Base-by-base conservation (phyloP, 2,329 filamentous ascomycete species). In the Paracorniculantispora psalliotae region DNA sequence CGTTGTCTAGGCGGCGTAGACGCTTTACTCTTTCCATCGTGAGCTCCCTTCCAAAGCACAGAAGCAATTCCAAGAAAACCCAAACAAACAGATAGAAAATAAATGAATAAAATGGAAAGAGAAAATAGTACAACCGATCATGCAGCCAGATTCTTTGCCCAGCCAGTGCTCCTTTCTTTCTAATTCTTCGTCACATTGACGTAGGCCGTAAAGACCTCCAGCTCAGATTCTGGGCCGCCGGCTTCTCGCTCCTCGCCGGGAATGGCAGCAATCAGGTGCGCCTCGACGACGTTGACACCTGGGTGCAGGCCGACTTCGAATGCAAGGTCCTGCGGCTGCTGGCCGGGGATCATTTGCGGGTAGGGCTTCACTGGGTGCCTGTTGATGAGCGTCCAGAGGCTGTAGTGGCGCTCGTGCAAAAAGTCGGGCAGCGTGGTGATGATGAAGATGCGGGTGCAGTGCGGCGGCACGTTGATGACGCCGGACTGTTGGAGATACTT, bases 201-300 rank as follows among this genome's bases (percentile, higher is more conserved):
- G 73, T 89, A 89, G 28, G 94, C 79, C 1, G 85, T 91, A 59
- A 92, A 81, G 66, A 88, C 88, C 75, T 97, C 92, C 62, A 92
- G 77, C 69, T 94, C 91, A 37, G 88, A 82, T 62, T 87, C 83
- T 10, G 85, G 77, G 0, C 83, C 86, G 26, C 80, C 80, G 0
- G 79, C 75, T 39, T 80, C 74, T 61, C 80, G 84, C 67, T 84
- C 77, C 21, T 79, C 82, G 66, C 79, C 83, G 1, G 82, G 84
- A 46, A 90, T 80, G 7, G 87, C 86, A 1, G 89, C 90, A 63
- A 92, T 84, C 60, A 93, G 79, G 66, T 93, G 89, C 8, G 96
- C 80, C 66, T 92, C 88, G 53, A 96, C 82, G 48, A 87, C 82
- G 65, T 94, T 96, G 53, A 91, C 81, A 7, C 91, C 91, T 1